Evolutionary conservation across 2,329 filamentous ascomycete genomes (phyloP).

Genomic region (Aspergillus glaucus): DNA sequence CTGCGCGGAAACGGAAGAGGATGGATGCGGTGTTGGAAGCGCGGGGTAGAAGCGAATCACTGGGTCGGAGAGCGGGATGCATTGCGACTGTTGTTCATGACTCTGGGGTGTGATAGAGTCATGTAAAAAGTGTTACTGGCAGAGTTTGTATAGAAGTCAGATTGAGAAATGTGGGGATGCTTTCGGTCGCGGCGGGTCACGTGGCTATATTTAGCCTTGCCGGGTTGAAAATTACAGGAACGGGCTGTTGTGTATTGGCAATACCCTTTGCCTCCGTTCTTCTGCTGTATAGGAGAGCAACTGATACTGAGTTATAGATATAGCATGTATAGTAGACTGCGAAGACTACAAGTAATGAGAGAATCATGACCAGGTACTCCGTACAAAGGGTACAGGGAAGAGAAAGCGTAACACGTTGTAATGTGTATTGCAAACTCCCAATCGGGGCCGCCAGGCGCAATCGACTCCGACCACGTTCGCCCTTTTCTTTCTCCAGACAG

Average conservation of each 20-base stretch:
- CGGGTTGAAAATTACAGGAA: slow-evolving; percentile 12
- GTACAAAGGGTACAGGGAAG: no score
- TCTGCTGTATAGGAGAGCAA: no score
- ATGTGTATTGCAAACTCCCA: slow-evolving; percentile 14
- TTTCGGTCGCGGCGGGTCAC: slow-evolving; percentile 11
- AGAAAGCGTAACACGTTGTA: no score
- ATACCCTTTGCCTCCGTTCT: slow-evolving; percentile 3
- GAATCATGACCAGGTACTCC: no score
- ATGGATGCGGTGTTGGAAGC: slow-evolving; percentile 8
- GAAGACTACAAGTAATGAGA: no score
- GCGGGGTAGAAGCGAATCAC: slow-evolving; percentile 15
- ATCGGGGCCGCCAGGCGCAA: slow-evolving; percentile 15
- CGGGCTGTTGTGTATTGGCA: slow-evolving; percentile 11
- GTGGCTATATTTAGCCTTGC: slow-evolving; percentile 7
- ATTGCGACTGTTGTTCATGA: slow-evolving; percentile 14
- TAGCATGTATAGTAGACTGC: no score
- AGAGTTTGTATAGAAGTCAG: no score
- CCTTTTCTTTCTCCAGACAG: slow-evolving; percentile 8
- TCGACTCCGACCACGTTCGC: slow-evolving; percentile 34
- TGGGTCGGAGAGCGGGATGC: slow-evolving; percentile 19
- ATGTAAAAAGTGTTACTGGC: slow-evolving; percentile 9
- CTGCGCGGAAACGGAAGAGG: slow-evolving; percentile 19
- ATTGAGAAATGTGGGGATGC: not conserved
- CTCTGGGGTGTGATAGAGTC: slow-evolving; percentile 3
- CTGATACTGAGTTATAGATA: no score